Evolutionary conservation across 2,329 filamentous ascomycete genomes (phyloP), one percentile per base, ranked within the genome.

Genomic region (Curvularia sp.): DNA sequence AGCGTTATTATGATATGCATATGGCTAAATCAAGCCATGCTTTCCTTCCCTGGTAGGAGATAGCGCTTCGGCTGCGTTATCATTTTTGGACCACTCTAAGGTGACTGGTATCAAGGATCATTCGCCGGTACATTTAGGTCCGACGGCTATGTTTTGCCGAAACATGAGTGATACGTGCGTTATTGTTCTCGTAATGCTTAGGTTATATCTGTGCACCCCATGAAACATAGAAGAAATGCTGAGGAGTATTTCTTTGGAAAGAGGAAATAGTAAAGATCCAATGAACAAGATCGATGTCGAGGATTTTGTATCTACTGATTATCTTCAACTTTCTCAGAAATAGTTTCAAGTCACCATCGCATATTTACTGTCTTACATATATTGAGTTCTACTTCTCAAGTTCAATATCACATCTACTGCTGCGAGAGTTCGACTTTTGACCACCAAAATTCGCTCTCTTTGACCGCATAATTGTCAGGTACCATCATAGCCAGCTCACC

Each of bases 361-460:
- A 35, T 5, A 15, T 2, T 4, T 5, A 4, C 33, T 35, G 33
- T 35, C 33, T 35, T 35, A 28, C 22, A 24, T 4, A 4, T 4
- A 28, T 28, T 8, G 26, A 8, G 6, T 28, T 28, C 26, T 28
- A 1, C 5, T 8, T 8, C 6, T 8, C 6, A 28, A 28, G 6
- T 8, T 28, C 26, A 28, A 28, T 28, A 6, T 6, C 15, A 20
- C 3, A n/a, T 33, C 3, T 60, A 56, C 78, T 73, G 20, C 83
- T 65, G 62, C 26, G 60, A 65, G 30, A 65, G 10, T 9, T 63
- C 60, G 5, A 65, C 81, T 59, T 82, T 81, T 12, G 79, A 78
- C 84, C 85, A 88, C 88, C 88, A 90, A 71, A 86, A 89, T 12
- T 76, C 72, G 65, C 84, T 87, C 67, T 85, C 81, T 50, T 79